These are phyloP conservation scores for Multifurca ochricompacta DNA, from an alignment of 768 basidiomycete genomes.

Conservation along the genomic window DNA sequence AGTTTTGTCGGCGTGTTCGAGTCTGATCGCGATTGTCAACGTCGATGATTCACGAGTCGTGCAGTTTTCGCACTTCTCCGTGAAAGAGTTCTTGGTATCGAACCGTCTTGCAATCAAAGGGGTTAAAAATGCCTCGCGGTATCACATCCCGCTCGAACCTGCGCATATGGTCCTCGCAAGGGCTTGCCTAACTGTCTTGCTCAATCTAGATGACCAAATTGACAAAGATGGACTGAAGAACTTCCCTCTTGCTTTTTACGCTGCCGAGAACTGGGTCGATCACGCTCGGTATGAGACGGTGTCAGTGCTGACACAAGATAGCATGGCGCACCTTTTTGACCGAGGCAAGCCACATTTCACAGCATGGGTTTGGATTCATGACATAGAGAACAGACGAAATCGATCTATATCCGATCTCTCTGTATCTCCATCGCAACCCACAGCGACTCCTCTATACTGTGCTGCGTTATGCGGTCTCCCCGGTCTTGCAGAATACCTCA, in stretches of 20 bases:
- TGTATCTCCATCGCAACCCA: background rate
- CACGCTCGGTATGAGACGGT: background rate
- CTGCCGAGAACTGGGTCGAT: background rate
- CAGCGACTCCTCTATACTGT: background rate
- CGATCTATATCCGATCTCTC: background rate
- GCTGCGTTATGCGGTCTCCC: background rate
- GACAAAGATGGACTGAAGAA: no score
- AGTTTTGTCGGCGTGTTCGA: background rate
- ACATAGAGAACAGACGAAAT: background rate
- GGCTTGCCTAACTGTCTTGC: background rate
- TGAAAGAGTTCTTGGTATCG: background rate
- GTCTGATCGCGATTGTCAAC: background rate
- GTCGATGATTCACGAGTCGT: background rate
- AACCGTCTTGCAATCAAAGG: background rate
- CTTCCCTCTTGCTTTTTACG: background rate
- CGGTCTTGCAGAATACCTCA: background rate
- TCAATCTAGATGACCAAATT: background rate
- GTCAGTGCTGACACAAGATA: background rate
- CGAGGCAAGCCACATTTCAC: background rate
- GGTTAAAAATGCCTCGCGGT: background rate
- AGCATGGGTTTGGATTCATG: background rate
- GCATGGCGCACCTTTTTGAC: background rate
- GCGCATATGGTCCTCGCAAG: no score
- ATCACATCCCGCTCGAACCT: no score
- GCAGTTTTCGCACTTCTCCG: background rate